These are phyloP conservation scores for Yarrowia divulgata DNA, from an alignment of 805 yeast genomes.

Conservation along the genomic window DNA sequence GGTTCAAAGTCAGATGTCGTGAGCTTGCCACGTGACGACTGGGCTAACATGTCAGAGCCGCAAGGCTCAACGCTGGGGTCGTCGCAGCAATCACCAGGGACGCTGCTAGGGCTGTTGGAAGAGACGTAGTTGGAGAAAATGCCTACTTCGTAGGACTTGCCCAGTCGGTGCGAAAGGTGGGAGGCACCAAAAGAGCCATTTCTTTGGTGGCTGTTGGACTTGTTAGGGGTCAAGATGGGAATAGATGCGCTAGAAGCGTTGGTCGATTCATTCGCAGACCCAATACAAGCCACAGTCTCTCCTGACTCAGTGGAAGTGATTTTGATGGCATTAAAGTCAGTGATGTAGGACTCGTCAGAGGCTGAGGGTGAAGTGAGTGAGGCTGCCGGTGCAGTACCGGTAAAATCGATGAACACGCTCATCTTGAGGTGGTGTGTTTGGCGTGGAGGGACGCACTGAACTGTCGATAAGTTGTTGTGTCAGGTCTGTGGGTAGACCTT, in stretches of 20 bases:
- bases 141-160: constrained; percentile 60
- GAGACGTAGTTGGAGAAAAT: constrained; percentile 54
- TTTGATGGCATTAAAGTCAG: constrained; percentile 26
- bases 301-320: constrained; percentile 34
- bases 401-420: constrained; percentile 27
- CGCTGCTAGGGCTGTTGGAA: constrained; percentile 32
- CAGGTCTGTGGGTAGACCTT: constrained; percentile 14
- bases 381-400: constrained; percentile 1
- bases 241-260: constrained; percentile 39
- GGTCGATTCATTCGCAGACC: constrained; percentile 3
- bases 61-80: constrained; percentile 28
- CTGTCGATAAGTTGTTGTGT: background rate
- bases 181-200: constrained; percentile 16
- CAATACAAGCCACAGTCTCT: constrained; percentile 39
- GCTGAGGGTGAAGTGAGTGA: background rate
- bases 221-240: constrained; percentile 18
- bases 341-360: constrained; percentile 31
- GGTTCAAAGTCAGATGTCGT: constrained; percentile 67
- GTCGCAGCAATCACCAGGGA: constrained; percentile 13
- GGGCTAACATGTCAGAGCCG: constrained; percentile 13
- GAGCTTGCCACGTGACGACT: constrained; percentile 44
- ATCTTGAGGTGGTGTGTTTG: background rate
- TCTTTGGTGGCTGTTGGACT: constrained; percentile 14
- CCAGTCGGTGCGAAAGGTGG: constrained; percentile 49
- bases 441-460: background rate